A percentile compares a stretch with the other conserved stretches of the same genome.
Conservation (phyloP, 768 basidiomycete genomes). For the Boletus subparvulus region DNA sequence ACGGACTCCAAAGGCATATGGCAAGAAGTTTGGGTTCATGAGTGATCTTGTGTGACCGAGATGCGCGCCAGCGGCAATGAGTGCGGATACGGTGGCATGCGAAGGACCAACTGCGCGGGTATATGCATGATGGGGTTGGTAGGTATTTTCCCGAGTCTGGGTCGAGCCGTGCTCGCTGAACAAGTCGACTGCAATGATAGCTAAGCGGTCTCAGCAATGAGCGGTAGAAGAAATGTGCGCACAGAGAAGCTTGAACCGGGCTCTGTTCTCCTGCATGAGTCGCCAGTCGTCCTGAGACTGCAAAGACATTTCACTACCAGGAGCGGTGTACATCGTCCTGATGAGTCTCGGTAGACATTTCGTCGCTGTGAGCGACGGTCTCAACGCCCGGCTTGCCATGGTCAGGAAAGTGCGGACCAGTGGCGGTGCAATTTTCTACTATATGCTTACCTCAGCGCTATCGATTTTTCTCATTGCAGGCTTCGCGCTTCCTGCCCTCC, state of each 20-base stretch:
- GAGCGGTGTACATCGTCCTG: slow-evolving; percentile 32
- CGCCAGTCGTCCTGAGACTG: slow-evolving; percentile 64
- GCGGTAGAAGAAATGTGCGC: slow-evolving; percentile 24
- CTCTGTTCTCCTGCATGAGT: slow-evolving; percentile 57
- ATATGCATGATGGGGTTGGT: slow-evolving; percentile 69
- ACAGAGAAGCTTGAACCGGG: slow-evolving; percentile 58
- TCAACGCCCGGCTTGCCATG: slow-evolving; percentile 30
- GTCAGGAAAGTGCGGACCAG: slow-evolving; percentile 11
- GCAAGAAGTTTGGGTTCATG: slow-evolving; percentile 86
- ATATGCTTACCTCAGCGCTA: slow-evolving; percentile 56
- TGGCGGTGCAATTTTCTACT: slow-evolving; percentile 35
- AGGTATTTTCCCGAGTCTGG: slow-evolving; percentile 63
- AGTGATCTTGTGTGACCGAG: slow-evolving; percentile 84
- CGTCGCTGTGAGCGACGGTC: slow-evolving; percentile 21
- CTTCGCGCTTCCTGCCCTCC: slow-evolving; percentile 25
- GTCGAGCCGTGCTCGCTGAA: slow-evolving; percentile 78
- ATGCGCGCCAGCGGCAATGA: slow-evolving; percentile 91
- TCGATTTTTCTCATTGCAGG: slow-evolving; percentile 36
- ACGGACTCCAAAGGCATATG: slow-evolving; percentile 91
- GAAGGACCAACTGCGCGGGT: slow-evolving; percentile 58
- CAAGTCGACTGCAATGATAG: slow-evolving; percentile 47
- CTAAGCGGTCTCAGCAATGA: slow-evolving; percentile 9
- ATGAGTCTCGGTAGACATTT: slow-evolving; percentile 23
- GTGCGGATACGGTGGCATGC: slow-evolving; percentile 79
- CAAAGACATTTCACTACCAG: slow-evolving; percentile 34